Base-by-base conservation (phyloP, 768 basidiomycete species). In the Daedaleopsis sinensis region DNA sequence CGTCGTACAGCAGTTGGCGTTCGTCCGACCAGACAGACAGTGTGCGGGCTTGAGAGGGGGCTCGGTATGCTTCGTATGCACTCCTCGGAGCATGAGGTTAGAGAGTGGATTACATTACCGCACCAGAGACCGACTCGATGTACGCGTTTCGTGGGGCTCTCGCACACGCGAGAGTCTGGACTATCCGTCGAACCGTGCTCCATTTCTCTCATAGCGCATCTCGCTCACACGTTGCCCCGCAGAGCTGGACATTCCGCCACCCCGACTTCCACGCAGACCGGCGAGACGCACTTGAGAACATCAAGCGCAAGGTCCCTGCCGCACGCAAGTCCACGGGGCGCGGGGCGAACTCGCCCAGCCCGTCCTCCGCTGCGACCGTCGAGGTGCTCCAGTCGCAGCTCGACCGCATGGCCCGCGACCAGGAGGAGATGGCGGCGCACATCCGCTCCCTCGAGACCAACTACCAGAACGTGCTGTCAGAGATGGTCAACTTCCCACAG, bases 401-500 rank as follows among this genome's bases (percentile, higher is more conserved):
- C 65, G 80, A 84, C 54, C 76, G 76, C 16, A 75, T 86, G 27
- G 67, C 71, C 21, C 77, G 79, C 58, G 72, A 77, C 23, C 80
- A 84, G 66, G 80, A 83, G 37, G 83, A 84, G 56, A 78, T 85
- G 74, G 69, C 78, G 49, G 71, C 77, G 3, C 84, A 85, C 52
- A 77, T 89, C 62, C 80, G 80, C 24, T 82, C 79, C 52, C 76
- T 90, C 15, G 86, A 88, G 68, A 77, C 77, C 55, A 84, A 84
- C 68, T 89, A 90, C 72, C 84, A 87, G 71, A 84, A 83, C 59
- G 84, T 89, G 50, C 82, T 90, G 37, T 79, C 80, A 64, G 89
- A 90, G 73, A 84, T 91, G 80, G 86, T 88, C 68, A 80, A 82
- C 65, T 88, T 89, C 71, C 89, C n/a, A n/a, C n/a, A n/a, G n/a